Base-by-base conservation (phyloP, 2,329 filamentous ascomycete species). In the Phaeomoniella chlamydospora region DNA sequence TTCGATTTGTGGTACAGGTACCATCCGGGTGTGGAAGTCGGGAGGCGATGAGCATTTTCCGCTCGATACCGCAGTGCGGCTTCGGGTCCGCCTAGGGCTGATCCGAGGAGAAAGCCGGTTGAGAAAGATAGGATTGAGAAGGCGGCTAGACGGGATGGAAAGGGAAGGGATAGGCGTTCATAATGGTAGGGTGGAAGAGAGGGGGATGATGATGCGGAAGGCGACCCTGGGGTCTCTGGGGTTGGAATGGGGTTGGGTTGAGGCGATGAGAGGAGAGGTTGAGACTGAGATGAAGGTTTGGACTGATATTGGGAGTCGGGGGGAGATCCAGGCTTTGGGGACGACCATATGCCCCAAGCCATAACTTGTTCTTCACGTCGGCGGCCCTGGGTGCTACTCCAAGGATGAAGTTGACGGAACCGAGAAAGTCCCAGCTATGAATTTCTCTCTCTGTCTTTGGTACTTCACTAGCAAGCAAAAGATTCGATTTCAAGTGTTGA, bases 1-100 rank as follows among this genome's bases (percentile, higher is more conserved):
- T 96, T 96, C 54, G 77, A 84, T 61, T 94, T 94, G 65, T 96
- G 88, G 58, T 98, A 98, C n/a, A 96, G 72, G 54, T 88, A 98
- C 90, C 90, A 98, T 13, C 86, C 88, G 2, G 77, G 74, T 16
- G 83, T 77, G 1, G 78, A 78, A 3, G 74, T 77, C 14, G 90
- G 90, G 42, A 94, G 75, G 45, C 88, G 82, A 65, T 98, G 90
- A 1, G 90, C 86, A 53, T 98, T 93, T 60, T 98, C 90, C 41
- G 90, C 90, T 37, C 88, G 80, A 63, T 94, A 98, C 29, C 81
- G 80, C 39, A 93, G 68, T 35, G 81, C 78, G 1, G 83, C 74
- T 53, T 72, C 76, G 50, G 77, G 77, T 39, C 77, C 77, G 15
- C 84, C 85, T 38, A 86, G 74, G 4, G 74, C 67, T 13, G 77